Evolutionary conservation across 306 rosid species (phyloP), one percentile per base, ranked within the genome.

Genomic region (Phaseolus lunatus): DNA sequence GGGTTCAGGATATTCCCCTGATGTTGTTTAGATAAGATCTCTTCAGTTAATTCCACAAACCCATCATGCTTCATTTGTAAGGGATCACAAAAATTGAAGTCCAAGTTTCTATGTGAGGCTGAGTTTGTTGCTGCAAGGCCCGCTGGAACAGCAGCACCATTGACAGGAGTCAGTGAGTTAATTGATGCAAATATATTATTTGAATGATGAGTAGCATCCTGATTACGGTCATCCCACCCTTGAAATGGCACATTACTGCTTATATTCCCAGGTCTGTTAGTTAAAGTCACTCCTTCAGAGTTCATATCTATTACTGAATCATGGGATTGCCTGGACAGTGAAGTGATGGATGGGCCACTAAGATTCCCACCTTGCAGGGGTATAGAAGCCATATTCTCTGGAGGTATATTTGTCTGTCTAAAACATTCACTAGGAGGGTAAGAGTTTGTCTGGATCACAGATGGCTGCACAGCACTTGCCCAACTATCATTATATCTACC

Each of bases 141-240:
- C 50, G 78, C 71, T 15, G 82, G 67, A 84, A 78, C 84, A 78
- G 84, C 75, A 53, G 82, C 82, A 78, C 84, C 83, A 80, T 84
- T 85, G 63, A 76, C 88, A 12, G 89, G 88, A 66, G 77, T 64
- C 78, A 82, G 49, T 70, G 92, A 73, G 85, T 86, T 87, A 14
- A 78, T 77, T 52, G 93, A 85, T 78, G 87, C 83, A 44, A 81
- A 48, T 67, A 82, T 73, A 74, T 62, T 39, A 81, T 84, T 86
- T 58, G 92, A 79, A 62, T 54, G 86, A 78, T 77, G 88, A 53
- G 84, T 16, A 74, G 86, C 82, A 68, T 84, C 89, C 75, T 78
- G 86, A 83, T 80, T 86, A 47, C 76, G 89, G 43, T 82, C 85
- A 78, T 83, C 88, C 98, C 98, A 95, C 31, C 84, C 92, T 41